Conservation (phyloP, 129 eudicot species). For the Arctium minus region DNA sequence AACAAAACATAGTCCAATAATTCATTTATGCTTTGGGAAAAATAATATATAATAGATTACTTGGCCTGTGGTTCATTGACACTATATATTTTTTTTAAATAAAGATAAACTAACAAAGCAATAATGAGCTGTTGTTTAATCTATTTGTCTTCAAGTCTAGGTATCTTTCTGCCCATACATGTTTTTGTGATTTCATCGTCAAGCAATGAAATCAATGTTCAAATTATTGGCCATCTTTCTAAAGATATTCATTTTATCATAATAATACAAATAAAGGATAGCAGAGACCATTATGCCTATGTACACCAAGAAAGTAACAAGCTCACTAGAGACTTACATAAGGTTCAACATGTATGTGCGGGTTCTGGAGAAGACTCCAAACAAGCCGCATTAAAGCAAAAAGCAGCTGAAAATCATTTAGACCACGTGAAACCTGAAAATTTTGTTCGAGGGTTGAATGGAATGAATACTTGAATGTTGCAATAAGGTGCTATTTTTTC, state of each 20-base stretch:
- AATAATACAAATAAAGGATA: background rate
- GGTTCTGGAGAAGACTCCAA: slow-evolving; percentile 64
- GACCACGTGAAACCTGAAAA: slow-evolving; percentile 61
- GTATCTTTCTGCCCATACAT: background rate
- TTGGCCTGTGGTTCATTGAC: background rate
- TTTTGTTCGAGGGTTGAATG: background rate
- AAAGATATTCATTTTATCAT: background rate
- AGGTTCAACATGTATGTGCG: slow-evolving; percentile 66
- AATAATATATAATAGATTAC: no score
- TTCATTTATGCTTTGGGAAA: no score
- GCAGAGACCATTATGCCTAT: background rate
- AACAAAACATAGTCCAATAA: no score
- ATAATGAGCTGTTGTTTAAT: background rate
- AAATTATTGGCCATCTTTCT: background rate
- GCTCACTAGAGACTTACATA: slow-evolving; percentile 38
- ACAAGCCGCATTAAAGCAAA: slow-evolving; percentile 72
- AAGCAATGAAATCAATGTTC: background rate
- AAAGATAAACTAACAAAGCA: background rate
- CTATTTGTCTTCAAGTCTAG: background rate
- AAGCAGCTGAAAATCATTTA: slow-evolving; percentile 49
- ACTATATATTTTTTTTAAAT: background rate
- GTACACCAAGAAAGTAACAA: background rate
- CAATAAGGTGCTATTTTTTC: slow-evolving; percentile 4
- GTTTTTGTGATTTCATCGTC: background rate
- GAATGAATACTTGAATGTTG: background rate